Base-by-base conservation (phyloP, 139 green algal species). In the Raphidocelis subcapitata region DNA sequence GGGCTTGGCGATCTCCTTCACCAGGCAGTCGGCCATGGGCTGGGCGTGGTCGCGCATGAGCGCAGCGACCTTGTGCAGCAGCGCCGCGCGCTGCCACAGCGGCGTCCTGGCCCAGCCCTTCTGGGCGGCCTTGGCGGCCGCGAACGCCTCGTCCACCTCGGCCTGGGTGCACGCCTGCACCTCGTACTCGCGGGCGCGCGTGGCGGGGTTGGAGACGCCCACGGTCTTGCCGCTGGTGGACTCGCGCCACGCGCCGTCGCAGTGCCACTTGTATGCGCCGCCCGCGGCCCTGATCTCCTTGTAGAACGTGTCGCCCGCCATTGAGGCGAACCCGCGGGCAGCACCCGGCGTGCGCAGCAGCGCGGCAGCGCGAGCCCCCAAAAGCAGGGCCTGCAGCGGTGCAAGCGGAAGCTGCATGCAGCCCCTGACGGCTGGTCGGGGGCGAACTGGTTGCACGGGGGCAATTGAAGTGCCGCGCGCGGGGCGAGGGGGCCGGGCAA, bases 1-100 rank as follows among this genome's bases (percentile, higher is more conserved):
- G 3, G 87, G 80, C 88, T 99, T 99, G 44, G 95, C 95, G 23
- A 99, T 84, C 84, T 99, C 95, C 47, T 90, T 90, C 8, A 98
- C 86, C 28, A 99, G 80, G 54, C 84, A 88, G 55, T 93, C 86
- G 0, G 92, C 95, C 23, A 99, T 97, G 28, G 92, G 89, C 69
- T 86, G 69, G 2, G 88, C 85, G 65, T 98, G 80, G 60, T 96
- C 74, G 3, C 92, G 84, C 86, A 98, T 88, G 5, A 97, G 55
- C 1, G 55, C 70, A 23, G 88, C 86, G 18, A 89, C 91, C 51
- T 87, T 89, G 65, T 96, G 88, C 65, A 98, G 76, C 14, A 86
- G 60, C 79, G 96, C 85, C 5, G 91, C 92, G 3, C 93, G 86
- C 82, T 95, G 92, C 87, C 88, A 96, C 33, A 99, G 86, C 20